phyloP scores from a whole-genome alignment of 129 eudicot species.

The Smallanthus sonchifolius region DNA sequence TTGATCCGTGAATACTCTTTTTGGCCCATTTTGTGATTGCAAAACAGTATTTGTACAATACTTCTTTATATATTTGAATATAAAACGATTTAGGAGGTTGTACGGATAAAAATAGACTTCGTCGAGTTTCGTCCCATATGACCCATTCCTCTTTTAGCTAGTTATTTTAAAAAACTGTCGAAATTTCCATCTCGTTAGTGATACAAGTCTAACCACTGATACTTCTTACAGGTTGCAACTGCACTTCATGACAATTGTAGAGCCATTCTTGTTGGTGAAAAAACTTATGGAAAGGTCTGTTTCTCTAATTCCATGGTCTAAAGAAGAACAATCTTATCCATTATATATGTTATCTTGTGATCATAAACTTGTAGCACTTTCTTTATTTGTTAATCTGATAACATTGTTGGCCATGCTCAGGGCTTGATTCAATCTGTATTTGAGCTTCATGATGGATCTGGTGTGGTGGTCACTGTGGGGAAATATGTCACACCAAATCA shows the following conservation, averaged over 20 bases:
- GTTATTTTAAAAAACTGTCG: background rate
- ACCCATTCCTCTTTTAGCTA: background rate
- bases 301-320: background rate
- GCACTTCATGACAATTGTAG: slow-evolving; percentile 97
- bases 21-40: background rate
- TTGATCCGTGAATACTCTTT: background rate
- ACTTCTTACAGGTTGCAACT: slow-evolving; percentile 69
- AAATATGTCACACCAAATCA: slow-evolving; percentile 92
- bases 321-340: background rate
- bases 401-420: slow-evolving; percentile 31
- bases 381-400: slow-evolving; percentile 10
- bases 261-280: slow-evolving; percentile 94
- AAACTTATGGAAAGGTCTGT: slow-evolving; percentile 85
- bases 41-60: background rate
- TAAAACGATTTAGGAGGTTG: background rate
- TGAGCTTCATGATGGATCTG: slow-evolving; percentile 98
- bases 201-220: slow-evolving; percentile 22
- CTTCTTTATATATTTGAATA: background rate
- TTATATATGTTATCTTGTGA: background rate
- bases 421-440: slow-evolving; percentile 87
- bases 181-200: background rate
- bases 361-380: background rate
- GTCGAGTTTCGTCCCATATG: background rate
- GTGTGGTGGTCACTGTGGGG: slow-evolving; percentile 88
- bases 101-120: background rate